Evolutionary conservation across 495 filamentous ascomycete genomes (phyloP).

Genomic region (Tetracladium setigerum): DNA sequence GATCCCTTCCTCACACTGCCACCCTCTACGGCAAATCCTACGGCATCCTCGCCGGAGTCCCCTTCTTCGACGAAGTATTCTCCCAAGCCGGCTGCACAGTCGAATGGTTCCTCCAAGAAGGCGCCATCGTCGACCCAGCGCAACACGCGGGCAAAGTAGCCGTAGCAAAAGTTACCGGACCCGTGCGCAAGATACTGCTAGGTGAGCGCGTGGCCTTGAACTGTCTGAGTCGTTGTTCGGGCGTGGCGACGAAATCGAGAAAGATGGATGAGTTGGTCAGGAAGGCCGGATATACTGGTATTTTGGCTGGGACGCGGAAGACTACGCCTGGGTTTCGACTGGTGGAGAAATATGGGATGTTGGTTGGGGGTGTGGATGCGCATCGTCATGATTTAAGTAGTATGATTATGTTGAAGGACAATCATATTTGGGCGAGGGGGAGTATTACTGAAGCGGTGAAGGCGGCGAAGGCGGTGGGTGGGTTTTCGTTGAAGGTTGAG

Average conservation of each 20-base stretch:
- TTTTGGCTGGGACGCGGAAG: conserved; percentile 92
- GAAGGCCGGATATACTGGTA: conserved; percentile 64
- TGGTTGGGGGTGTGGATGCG: conserved; percentile 83
- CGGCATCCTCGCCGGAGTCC: conserved; percentile 84
- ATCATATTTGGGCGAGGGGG: conserved; percentile 82
- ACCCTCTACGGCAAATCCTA: conserved; percentile 81
- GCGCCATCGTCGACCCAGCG: conserved; percentile 50
- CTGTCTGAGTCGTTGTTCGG: conserved; percentile 83
- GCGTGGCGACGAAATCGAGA: conserved; percentile 69
- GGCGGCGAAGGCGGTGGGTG: conserved; percentile 76
- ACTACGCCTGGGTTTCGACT: conserved; percentile 93
- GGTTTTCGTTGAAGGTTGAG: conserved; percentile 89
- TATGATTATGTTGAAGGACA: conserved; percentile 99
- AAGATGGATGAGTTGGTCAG: conserved; percentile 42
- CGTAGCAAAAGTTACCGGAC: conserved; percentile 80
- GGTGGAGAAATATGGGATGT: conserved; percentile 97
- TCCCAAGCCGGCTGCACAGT: conserved; percentile 80
- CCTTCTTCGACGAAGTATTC: conserved; percentile 95
- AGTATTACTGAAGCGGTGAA: conserved; percentile 76
- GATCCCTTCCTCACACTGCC: conserved; percentile 67
- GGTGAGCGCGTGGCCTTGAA: conserved; percentile 93
- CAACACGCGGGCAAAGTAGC: conserved; percentile 43
- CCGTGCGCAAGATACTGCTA: conserved; percentile 76
- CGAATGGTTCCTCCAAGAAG: conserved; percentile 80
- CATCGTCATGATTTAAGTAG: conserved; percentile 86